Evolutionary conservation across 164 flowering plant genomes (phyloP), one percentile per base, ranked within the genome.

Genomic region (Akebia trifoliata): DNA sequence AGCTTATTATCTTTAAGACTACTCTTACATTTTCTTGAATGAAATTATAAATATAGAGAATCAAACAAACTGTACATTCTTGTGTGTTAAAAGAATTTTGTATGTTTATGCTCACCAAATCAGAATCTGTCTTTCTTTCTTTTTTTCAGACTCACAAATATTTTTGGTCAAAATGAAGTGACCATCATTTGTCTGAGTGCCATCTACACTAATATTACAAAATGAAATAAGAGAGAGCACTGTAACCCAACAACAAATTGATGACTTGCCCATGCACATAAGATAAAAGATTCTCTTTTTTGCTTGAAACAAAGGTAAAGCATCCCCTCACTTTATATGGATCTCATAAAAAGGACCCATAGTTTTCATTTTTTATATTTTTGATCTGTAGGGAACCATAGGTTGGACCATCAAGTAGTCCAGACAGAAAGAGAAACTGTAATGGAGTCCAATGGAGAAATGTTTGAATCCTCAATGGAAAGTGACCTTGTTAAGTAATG

Each of bases 221-320:
- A 29, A 21, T 42, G 40, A 18, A 21, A 56, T 42, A 37, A 46
- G 53, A 11, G 29, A 47, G 36, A 4, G 14, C 44, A 35, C 44
- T 17, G 22, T n/a, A 30, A 38, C 9, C 50, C 18, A 47, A 21
- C 32, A 35, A 48, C 22, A 11, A 58, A 10, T 20, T 6, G 39
- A 57, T 10, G 21, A 44, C 22, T 50, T 24, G 36, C 57, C 32
- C 50, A 20, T 48, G 43, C 32, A 35, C 14, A 59, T 40, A 20
- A 48, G 34, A 8, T 38, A 8, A 60, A 38, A 37, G 56, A 50
- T 29, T 60, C 37, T 50, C 56, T 50, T 60, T 59, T 50, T 38
- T 42, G 46, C 26, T 50, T 30, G 25, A 38, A 49, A 34, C 48
- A 60, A 50, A 60, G 63, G 8, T 59, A 57, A 59, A 59, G 44